Evolutionary conservation across 1,284 basidiomycete species (phyloP).

Genomic region (Microbotryum violaceum): DNA sequence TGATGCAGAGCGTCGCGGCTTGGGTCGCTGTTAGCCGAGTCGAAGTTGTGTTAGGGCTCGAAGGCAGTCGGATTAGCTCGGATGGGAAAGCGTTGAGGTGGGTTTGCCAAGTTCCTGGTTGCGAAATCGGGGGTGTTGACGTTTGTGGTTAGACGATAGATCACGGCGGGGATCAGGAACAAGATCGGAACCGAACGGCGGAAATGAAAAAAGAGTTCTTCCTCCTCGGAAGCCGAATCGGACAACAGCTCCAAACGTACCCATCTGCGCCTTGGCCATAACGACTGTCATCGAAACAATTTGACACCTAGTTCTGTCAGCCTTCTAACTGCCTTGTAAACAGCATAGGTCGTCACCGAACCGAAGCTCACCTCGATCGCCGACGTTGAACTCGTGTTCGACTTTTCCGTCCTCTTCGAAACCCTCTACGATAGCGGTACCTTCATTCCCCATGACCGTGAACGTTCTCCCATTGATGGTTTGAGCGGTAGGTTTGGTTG

Average conservation of each 20-base stretch:
- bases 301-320: background rate
- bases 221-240: background rate
- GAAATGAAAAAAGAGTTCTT: too few relatives aligned
- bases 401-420: slow-evolving; percentile 45
- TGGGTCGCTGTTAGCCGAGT: slow-evolving; percentile 43
- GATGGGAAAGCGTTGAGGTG: slow-evolving; percentile 50
- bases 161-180: too few relatives aligned
- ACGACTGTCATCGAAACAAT: slow-evolving; percentile 46
- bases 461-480: slow-evolving; percentile 26
- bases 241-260: slow-evolving; percentile 8
- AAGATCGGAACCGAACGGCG: too few relatives aligned
- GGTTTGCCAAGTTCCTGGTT: slow-evolving; percentile 64
- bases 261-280: slow-evolving; percentile 54
- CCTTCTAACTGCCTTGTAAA: too few relatives aligned
- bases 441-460: slow-evolving; percentile 68
- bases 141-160: too few relatives aligned
- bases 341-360: background rate
- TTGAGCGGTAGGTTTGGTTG: slow-evolving; percentile 52
- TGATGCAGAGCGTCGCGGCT: slow-evolving; percentile 70
- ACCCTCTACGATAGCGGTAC: slow-evolving; percentile 58
- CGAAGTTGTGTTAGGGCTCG: slow-evolving; percentile 26
- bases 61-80: slow-evolving; percentile 58
- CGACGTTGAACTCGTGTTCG: slow-evolving; percentile 49
- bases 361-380: slow-evolving; percentile 52
- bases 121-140: background rate